Evolutionary conservation across 1,284 basidiomycete genomes (phyloP).

Genomic region (Puccinia horiana): DNA sequence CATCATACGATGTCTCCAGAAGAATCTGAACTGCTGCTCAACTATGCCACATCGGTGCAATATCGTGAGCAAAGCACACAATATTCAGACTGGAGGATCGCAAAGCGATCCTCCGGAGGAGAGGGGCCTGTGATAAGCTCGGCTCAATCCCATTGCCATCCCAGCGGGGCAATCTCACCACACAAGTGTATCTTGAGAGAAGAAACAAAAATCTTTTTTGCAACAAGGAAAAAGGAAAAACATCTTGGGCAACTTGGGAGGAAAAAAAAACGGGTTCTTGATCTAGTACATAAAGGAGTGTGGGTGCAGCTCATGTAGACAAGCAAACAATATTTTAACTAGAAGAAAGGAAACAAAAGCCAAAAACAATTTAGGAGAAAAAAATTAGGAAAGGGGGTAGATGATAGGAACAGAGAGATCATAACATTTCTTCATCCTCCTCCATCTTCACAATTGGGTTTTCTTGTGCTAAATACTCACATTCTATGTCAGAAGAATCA

Average conservation of each 20-base stretch:
- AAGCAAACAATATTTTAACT: neutral
- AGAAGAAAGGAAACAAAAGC: neutral
- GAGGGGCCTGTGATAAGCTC: too few relatives aligned
- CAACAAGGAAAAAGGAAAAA: neutral
- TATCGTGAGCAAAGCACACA: too few relatives aligned
- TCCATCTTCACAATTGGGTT: conserved; percentile 11
- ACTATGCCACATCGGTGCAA: too few relatives aligned
- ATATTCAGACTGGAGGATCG: too few relatives aligned
- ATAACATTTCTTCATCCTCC: conserved; percentile 22
- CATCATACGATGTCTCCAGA: too few relatives aligned
- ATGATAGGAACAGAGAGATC: neutral
- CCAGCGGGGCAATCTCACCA: too few relatives aligned
- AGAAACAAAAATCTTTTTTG: neutral
- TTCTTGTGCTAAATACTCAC: neutral
- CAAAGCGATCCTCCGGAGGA: too few relatives aligned
- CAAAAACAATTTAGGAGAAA: neutral
- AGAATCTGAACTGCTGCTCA: too few relatives aligned
- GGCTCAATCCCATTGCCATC: too few relatives aligned
- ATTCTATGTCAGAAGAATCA: neutral
- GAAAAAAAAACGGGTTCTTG: neutral
- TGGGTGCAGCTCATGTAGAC: neutral
- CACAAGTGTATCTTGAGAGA: neutral
- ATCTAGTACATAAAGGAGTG: neutral
- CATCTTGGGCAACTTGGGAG: neutral
- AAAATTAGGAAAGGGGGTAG: neutral